A percentile compares a stretch with the other conserved stretches of the same genome.
Evolutionary conservation across 257 asterid genomes (phyloP).

Genomic region (Petunia secreta): DNA sequence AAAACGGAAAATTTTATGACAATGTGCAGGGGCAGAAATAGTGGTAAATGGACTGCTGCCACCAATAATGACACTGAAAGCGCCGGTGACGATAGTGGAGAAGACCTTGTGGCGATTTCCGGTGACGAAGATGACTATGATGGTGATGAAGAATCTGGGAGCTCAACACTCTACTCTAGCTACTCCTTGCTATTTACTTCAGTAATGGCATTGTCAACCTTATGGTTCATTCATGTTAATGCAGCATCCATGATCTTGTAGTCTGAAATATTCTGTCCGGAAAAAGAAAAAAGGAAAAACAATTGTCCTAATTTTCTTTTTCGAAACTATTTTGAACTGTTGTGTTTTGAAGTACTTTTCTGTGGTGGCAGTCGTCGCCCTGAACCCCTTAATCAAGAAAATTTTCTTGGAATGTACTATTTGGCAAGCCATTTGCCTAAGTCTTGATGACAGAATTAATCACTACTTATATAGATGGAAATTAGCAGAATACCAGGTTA

Average conservation of each 20-base stretch:
- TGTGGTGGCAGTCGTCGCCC: conserved; percentile 30
- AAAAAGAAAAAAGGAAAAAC: background rate
- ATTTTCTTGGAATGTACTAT: background rate
- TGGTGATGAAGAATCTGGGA: conserved; percentile 45
- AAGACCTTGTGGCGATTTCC: conserved; percentile 45
- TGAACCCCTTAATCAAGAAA: background rate
- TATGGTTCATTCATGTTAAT: conserved; percentile 31
- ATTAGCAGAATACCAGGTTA: too few species aligned
- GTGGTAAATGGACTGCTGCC: conserved; percentile 67
- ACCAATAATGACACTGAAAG: conserved; percentile 16
- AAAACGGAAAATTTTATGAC: background rate
- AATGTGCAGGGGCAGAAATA: conserved; percentile 52
- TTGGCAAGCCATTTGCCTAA: too few species aligned
- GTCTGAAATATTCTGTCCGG: background rate
- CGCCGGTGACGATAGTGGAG: conserved; percentile 35
- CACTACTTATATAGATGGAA: too few species aligned
- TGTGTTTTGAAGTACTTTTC: background rate
- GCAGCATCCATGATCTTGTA: conserved; percentile 21
- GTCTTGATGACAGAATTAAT: too few species aligned
- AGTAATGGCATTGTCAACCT: conserved; percentile 34
- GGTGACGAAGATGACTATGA: conserved; percentile 55
- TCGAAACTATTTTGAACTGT: background rate
- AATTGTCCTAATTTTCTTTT: background rate
- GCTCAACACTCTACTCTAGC: conserved; percentile 27
- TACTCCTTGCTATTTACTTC: conserved; percentile 22